phyloP scores from a whole-genome alignment of 2,329 filamentous ascomycete genomes.

The Sporothrix pseudoabietina region DNA sequence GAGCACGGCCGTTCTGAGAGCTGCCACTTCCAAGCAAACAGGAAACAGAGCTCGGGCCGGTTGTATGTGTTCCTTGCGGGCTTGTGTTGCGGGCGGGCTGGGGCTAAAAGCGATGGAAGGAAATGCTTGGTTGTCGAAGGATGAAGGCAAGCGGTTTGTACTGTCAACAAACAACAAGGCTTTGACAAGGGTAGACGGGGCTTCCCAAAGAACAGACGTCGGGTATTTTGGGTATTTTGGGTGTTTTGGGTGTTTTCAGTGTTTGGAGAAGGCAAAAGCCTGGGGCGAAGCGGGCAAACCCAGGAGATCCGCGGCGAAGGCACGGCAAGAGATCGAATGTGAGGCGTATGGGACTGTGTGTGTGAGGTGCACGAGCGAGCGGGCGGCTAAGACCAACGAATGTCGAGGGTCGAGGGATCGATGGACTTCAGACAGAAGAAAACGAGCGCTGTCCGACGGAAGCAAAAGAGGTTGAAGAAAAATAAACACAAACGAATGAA shows the following conservation, averaged over 20 bases:
- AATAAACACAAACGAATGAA: neutral
- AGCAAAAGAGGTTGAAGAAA: neutral
- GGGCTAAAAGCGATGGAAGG: constrained; percentile 18
- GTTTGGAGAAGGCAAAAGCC: neutral
- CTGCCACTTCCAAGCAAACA: constrained; percentile 18
- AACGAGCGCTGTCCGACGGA: neutral
- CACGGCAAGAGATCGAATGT: constrained; percentile 21
- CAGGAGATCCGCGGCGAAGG: constrained; percentile 25
- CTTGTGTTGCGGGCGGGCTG: constrained; percentile 20
- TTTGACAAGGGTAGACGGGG: constrained; percentile 13
- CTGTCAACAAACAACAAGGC: constrained; percentile 2
- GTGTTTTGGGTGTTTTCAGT: constrained; percentile 15
- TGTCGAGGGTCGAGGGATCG: constrained; percentile 11
- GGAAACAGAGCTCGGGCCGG: constrained; percentile 23
- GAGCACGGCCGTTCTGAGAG: constrained; percentile 22
- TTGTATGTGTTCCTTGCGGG: constrained; percentile 13
- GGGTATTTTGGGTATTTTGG: constrained; percentile 27
- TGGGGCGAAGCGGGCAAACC: constrained; percentile 16
- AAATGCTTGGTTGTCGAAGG: constrained; percentile 15
- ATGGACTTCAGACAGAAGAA: neutral
- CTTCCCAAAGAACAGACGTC: constrained; percentile 22
- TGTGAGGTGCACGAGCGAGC: constrained; percentile 14
- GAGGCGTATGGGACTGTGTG: constrained; percentile 19
- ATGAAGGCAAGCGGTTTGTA: neutral
- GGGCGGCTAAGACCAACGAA: constrained; percentile 12